Percentiles rank a stretch among this genome's conserved stretches.
phyloP scores from a whole-genome alignment of 202 grass and related monocot genomes.

The Eragrostis tef region DNA sequence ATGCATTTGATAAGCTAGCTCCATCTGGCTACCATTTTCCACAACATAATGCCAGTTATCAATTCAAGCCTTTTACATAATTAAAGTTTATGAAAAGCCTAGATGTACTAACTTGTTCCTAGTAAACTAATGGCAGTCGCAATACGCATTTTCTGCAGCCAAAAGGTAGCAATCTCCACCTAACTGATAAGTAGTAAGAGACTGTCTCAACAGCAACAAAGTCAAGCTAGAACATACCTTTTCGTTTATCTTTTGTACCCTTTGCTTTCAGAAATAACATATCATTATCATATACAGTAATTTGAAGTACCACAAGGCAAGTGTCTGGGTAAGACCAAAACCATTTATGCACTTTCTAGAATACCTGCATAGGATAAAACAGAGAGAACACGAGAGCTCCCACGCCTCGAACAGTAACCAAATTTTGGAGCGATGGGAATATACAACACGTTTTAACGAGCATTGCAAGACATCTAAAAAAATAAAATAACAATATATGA shows the following conservation, averaged over 20 bases:
- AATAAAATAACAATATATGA: no score
- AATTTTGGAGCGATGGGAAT: no score
- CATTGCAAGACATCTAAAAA: no score
- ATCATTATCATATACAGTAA: constrained; percentile 3
- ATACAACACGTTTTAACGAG: no score
- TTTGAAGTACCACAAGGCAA: not conserved
- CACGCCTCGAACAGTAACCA: no score
- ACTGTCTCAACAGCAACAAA: not conserved
- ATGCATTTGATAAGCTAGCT: not conserved
- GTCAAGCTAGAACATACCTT: not conserved
- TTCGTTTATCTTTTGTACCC: not conserved
- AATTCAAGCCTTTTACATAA: not conserved
- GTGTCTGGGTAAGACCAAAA: constrained; percentile 15
- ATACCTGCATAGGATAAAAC: not conserved
- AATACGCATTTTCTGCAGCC: not conserved
- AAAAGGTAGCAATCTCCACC: constrained; percentile 12
- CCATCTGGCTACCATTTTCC: not conserved
- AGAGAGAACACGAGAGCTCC: not conserved
- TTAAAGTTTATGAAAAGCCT: not conserved
- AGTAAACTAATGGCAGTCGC: constrained; percentile 27
- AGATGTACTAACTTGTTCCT: not conserved
- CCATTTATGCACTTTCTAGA: not conserved
- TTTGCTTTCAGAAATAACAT: constrained; percentile 12
- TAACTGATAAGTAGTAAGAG: constrained; percentile 3
- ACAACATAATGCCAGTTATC: not conserved